Evolutionary conservation across 805 yeast species (phyloP).

Genomic region (Blastobotrys attinorum): DNA sequence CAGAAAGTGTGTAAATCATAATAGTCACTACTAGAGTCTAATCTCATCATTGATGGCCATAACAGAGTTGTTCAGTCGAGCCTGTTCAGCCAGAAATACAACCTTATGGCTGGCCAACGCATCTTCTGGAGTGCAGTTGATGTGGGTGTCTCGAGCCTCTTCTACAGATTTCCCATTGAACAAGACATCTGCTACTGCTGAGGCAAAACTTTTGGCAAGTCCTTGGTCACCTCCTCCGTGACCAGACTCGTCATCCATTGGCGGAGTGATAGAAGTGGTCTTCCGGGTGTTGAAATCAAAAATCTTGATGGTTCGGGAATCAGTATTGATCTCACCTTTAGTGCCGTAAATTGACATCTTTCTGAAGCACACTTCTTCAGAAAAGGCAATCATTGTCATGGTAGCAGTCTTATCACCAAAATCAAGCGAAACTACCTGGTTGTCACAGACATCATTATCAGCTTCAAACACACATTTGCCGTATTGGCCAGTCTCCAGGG

Average conservation of each 20-base stretch:
- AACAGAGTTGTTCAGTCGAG: constrained; percentile 8
- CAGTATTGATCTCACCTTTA: constrained; percentile 19
- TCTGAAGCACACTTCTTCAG: constrained; percentile 19
- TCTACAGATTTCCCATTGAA: constrained; percentile 10
- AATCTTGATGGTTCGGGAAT: constrained; percentile 16
- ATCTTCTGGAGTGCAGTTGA: constrained; percentile 21
- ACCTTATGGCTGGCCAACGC: constrained; percentile 18
- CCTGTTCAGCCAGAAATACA: constrained; percentile 22
- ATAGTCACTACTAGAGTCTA: background rate
- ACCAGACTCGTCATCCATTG: constrained; percentile 17
- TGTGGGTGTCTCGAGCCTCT: constrained; percentile 15
- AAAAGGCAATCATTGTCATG: constrained; percentile 22
- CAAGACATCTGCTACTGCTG: constrained; percentile 15
- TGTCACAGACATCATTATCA: constrained; percentile 23
- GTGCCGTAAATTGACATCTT: constrained; percentile 21
- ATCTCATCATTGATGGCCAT: background rate
- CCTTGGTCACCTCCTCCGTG: constrained; percentile 25
- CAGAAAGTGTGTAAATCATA: no score
- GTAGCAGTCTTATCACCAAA: constrained; percentile 22
- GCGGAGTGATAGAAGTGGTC: constrained; percentile 8
- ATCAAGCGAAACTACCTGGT: constrained; percentile 20
- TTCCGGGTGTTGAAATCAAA: constrained; percentile 18
- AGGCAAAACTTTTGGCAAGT: constrained; percentile 20
- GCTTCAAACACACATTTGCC: constrained; percentile 21
- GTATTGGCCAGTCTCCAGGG: constrained; percentile 18